Evolutionary conservation across 345 rosid genomes (phyloP).

Genomic region (Syzygium aromaticum): DNA sequence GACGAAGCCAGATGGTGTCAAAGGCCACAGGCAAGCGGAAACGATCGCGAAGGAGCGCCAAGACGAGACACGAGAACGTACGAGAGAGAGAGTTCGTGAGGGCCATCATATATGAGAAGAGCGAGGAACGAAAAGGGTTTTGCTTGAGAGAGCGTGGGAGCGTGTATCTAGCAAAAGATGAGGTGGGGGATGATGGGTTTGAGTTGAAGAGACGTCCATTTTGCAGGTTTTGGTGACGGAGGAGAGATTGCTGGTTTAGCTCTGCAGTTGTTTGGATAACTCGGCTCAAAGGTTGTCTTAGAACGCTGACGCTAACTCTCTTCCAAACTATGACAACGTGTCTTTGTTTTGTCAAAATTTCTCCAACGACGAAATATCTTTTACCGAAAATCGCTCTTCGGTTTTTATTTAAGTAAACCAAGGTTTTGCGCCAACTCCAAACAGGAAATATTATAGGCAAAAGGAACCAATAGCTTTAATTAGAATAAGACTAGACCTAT

Average conservation of each 20-base stretch:
- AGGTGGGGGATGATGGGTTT: slow-evolving; percentile 65
- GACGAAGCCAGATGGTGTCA: slow-evolving; percentile 34
- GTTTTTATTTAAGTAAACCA: too few relatives aligned
- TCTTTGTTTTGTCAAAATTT: too few relatives aligned
- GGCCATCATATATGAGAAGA: background rate
- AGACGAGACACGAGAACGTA: background rate
- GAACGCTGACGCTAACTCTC: slow-evolving; percentile 12
- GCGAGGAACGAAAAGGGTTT: background rate
- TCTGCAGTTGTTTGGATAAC: slow-evolving; percentile 4
- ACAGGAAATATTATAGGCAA: too few relatives aligned
- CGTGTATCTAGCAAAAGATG: slow-evolving; percentile 53
- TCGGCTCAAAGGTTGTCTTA: slow-evolving; percentile 9
- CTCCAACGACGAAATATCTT: too few relatives aligned
- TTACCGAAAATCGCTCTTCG: too few relatives aligned
- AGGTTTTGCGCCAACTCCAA: too few relatives aligned
- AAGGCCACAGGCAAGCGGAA: slow-evolving; percentile 17
- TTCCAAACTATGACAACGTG: background rate
- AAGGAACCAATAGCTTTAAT: too few relatives aligned
- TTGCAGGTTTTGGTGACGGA: background rate
- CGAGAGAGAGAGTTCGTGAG: slow-evolving; percentile 8
- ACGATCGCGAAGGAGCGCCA: background rate
- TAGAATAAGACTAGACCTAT: too few relatives aligned
- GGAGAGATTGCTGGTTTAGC: background rate
- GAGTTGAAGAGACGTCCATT: slow-evolving; percentile 51
- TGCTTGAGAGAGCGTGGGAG: slow-evolving; percentile 1